phyloP scores from a whole-genome alignment of 352 stramenopile genomes.

The Pythium angustatum region DNA sequence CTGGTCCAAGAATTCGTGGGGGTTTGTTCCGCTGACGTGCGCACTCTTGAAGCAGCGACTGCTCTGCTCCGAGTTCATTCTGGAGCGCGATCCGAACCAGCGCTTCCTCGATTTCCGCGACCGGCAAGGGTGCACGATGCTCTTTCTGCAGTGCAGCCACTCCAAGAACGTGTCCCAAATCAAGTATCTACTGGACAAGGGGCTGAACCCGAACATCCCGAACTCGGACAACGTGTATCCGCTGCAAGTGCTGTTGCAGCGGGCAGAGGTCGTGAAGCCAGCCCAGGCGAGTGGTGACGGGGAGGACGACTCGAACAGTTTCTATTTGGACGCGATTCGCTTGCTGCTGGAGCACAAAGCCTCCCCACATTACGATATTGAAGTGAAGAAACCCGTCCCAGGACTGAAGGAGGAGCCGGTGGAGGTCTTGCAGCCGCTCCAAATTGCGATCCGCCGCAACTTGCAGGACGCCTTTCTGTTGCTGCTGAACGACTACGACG shows the following conservation, averaged over 20 bases:
- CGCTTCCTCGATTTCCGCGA: conserved; percentile 75
- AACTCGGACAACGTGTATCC: conserved; percentile 66
- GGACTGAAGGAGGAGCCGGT: conserved; percentile 27
- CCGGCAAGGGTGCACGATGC: conserved; percentile 72
- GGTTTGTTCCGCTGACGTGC: conserved; percentile 69
- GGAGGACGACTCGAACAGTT: conserved; percentile 26
- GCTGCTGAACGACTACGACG: conserved; percentile 44
- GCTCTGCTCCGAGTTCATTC: conserved; percentile 59
- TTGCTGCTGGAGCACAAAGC: conserved; percentile 58
- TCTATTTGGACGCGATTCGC: conserved; percentile 50
- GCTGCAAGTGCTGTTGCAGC: conserved; percentile 56
- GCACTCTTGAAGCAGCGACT: conserved; percentile 66
- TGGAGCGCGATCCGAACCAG: conserved; percentile 56
- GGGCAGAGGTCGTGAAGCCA: conserved; percentile 22
- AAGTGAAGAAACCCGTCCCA: conserved; percentile 27
- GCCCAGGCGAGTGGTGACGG: conserved; percentile 5
- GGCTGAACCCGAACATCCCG: conserved; percentile 65
- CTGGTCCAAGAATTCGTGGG: conserved; percentile 75
- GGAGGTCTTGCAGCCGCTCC: conserved; percentile 47
- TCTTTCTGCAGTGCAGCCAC: conserved; percentile 80
- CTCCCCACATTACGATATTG: conserved; percentile 46
- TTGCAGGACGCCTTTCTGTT: conserved; percentile 50
- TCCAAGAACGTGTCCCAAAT: conserved; percentile 61
- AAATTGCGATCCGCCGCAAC: conserved; percentile 55
- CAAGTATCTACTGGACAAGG: conserved; percentile 70